Conservation (phyloP, 768 basidiomycete genomes). For the Collybia sp. region DNA sequence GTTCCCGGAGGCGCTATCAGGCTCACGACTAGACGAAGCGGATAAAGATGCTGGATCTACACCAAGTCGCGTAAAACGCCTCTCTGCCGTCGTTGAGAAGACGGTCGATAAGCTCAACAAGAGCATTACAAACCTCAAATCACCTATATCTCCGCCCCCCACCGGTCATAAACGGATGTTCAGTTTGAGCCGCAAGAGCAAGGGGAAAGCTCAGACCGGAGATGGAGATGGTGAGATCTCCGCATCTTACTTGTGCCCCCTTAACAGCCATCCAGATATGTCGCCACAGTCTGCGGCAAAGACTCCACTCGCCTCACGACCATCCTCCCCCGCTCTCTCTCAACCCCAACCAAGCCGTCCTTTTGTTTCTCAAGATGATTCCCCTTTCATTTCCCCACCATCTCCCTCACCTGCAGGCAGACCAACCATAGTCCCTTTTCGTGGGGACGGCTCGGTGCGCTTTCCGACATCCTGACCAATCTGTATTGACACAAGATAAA, state of each 20-base stretch:
- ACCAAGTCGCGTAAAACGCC: conserved; percentile 46
- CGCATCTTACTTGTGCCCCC: neutral
- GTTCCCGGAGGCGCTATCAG: conserved; percentile 20
- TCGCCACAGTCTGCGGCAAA: conserved; percentile 20
- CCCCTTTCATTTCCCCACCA: conserved; percentile 66
- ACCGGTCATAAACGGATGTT: conserved; percentile 46
- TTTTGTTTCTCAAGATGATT: conserved; percentile 26
- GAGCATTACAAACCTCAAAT: conserved; percentile 37
- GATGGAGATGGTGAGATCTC: conserved; percentile 22
- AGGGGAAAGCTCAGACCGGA: conserved; percentile 36
- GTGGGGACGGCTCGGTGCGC: conserved; percentile 69
- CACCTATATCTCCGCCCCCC: conserved; percentile 24
- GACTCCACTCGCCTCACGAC: conserved; percentile 26
- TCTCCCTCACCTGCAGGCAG: conserved; percentile 49
- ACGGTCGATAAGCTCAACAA: conserved; percentile 64
- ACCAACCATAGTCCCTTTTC: conserved; percentile 48
- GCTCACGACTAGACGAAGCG: conserved; percentile 13
- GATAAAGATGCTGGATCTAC: conserved; percentile 23
- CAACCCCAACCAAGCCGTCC: neutral
- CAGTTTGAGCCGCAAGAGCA: conserved; percentile 50
- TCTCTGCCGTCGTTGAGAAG: conserved; percentile 44
- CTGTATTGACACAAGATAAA: conserved; percentile 9
- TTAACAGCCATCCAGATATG: conserved; percentile 12
- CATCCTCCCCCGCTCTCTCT: conserved; percentile 18
- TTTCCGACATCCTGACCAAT: conserved; percentile 6